Evolutionary conservation across 495 filamentous ascomycete species (phyloP), one percentile per base, ranked within the genome.

Genomic region (Aspergillus incahuasiensis): DNA sequence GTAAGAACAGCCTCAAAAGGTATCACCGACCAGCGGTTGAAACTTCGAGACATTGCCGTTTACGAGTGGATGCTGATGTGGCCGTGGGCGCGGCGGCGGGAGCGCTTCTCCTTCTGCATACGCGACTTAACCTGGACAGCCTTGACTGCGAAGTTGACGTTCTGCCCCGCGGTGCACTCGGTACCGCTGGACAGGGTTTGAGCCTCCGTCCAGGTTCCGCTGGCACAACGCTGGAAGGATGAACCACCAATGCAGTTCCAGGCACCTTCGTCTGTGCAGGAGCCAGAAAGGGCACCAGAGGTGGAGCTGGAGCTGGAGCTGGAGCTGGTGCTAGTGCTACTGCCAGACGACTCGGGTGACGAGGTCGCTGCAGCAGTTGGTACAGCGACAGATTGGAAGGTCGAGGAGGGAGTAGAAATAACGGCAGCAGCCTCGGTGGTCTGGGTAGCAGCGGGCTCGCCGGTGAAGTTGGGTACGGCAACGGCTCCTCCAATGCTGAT

Each of bases 211-310:
- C 86, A 88, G 30, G 65, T 52, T 6, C 86, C 86, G 21, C 70
- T 77, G 11, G 84, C 86, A 57, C 86, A 90, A 57, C 85, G 75
- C 57, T 77, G 74, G 68, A 76, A 89, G 15, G 76, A 73, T 7
- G 67, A 72, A 50, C 85, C 86, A 24, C 63, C 71, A 32, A 87
- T 74, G 66, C 86, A 89, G 72, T 87, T 86, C 84, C 84, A 88
- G 40, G 67, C 62, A 50, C 72, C 73, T 45, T 76, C 71, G 3
- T 57, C 16, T 34, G 61, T 66, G 65, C 74, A 79, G 9, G 71
- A n/a, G 12, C 73, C 75, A 35, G 63, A 67, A n/a, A 68, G 58
- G 24, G 59, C 56, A 47, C 70, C 66, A 0, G 56, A 50, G 48
- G 45, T 61, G 15, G 62, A 58, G 22, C 46, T 43, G 50, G 49